Base-by-base conservation (phyloP, 1,284 basidiomycete genomes). In the Tylopilus orsonianus region DNA sequence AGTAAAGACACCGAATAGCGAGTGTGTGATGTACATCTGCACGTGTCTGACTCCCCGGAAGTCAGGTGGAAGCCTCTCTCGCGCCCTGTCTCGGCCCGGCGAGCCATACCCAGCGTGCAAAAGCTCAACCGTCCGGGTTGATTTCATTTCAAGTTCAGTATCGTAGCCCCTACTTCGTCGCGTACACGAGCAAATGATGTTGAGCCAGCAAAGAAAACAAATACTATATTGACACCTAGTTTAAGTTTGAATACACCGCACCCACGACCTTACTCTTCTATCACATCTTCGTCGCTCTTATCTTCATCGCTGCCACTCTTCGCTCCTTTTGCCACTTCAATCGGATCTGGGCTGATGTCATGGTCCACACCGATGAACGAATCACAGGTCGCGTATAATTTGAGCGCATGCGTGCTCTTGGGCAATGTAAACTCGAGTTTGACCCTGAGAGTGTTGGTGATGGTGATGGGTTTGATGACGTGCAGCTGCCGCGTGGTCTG, bases 381-480 rank as follows among this genome's bases (percentile, higher is more conserved):
- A 13, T 30, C 29, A 14, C 29, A 30, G 14, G 14, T 30, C 7
- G 14, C 29, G 14, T 30, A 30, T 13, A 97, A 71, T 69, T 92
- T 93, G 53, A 98, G 75, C 10, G 78, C 72, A 63, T 96, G 92
- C 35, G 74, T 75, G 30, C 96, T 96, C 68, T 93, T 82, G 0
- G 90, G 84, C 41, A 97, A 68, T 22, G 82, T 88, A 61, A 98
- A 91, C 68, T 98, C 93, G 32, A 99, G 81, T 65, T 93, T 93
- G 50, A 92, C 85, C 19, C 75, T 72, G 12, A 97, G 77, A 54
- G 75, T 85, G 59, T 83, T 85, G 60, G 80, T 85, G 55, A 98
- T 83, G 0, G 96, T 97, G 19, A 98, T 90, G 50, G 89, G 89
- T 74, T 98, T 97, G 79, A 99, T 97, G 43, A 91, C 90, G 26